Evolutionary conservation across 306 rosid species (phyloP).

Genomic region (Ormosia semicastrata): DNA sequence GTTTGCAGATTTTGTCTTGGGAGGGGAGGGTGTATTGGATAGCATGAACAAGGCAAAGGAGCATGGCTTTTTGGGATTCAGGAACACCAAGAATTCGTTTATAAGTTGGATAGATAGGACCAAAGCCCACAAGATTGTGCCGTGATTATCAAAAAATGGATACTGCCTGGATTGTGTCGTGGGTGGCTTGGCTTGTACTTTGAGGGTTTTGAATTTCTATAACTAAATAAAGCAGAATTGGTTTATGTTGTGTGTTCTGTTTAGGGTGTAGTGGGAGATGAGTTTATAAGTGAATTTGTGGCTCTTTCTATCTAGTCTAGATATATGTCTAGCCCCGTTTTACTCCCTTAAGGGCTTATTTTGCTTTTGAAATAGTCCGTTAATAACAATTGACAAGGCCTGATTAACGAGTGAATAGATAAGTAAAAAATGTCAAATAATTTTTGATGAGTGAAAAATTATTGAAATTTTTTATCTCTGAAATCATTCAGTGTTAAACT

Average conservation of each 20-base stretch:
- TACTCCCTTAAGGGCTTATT: not conserved
- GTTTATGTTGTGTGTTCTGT: not conserved
- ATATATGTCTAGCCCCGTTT: not conserved
- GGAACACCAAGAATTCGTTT: conserved; percentile 54
- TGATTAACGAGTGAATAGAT: too few species aligned
- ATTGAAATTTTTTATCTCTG: too few species aligned
- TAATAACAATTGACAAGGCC: not conserved
- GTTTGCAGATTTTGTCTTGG: conserved; percentile 37
- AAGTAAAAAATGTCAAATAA: too few species aligned
- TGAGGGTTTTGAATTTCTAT: not conserved
- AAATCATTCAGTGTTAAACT: too few species aligned
- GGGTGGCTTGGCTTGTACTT: not conserved
- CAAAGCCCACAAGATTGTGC: conserved; percentile 56
- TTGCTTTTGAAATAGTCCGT: not conserved
- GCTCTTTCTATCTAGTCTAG: not conserved
- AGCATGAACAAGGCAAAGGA: conserved; percentile 69
- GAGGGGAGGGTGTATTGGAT: conserved; percentile 16
- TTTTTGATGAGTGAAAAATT: too few species aligned
- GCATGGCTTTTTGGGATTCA: conserved; percentile 67
- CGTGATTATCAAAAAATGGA: too few species aligned
- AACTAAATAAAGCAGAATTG: not conserved
- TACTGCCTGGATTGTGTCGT: too few species aligned
- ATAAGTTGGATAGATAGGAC: conserved; percentile 49
- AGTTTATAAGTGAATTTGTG: not conserved
- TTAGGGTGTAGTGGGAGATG: too few species aligned